These are phyloP conservation scores for Auricularia cornea DNA, from an alignment of 768 basidiomycete genomes.

Conservation along the genomic window DNA sequence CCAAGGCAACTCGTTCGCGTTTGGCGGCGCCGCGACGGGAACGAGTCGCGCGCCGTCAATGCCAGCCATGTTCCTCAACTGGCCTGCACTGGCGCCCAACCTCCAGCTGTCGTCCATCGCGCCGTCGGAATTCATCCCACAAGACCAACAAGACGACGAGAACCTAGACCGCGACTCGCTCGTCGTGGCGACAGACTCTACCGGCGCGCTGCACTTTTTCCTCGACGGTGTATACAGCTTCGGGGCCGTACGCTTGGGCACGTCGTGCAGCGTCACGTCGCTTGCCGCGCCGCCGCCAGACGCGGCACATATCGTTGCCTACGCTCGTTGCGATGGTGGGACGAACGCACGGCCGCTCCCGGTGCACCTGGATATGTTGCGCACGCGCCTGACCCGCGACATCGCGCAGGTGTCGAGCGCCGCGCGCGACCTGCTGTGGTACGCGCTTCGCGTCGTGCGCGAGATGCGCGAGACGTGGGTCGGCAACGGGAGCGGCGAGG, in stretches of 20 bases:
- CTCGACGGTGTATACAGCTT: conserved; percentile 72
- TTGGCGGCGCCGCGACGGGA: conserved; percentile 6
- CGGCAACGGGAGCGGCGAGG: conserved; percentile 49
- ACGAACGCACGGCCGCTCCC: conserved; percentile 17
- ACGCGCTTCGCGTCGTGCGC: conserved; percentile 56
- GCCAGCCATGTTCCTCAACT: conserved; percentile 54
- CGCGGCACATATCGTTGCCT: conserved; percentile 34
- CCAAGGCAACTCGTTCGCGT: background rate
- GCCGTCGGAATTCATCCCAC: conserved; percentile 21
- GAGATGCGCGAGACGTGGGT: conserved; percentile 71
- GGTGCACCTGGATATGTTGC: conserved; percentile 51
- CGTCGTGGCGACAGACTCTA: conserved; percentile 49
- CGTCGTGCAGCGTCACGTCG: conserved; percentile 17
- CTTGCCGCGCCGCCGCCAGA: conserved; percentile 40
- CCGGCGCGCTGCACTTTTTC: conserved; percentile 53
- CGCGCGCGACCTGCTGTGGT: conserved; percentile 63
- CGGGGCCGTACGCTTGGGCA: conserved; percentile 41
- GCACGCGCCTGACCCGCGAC: conserved; percentile 49
- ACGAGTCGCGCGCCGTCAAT: conserved; percentile 33
- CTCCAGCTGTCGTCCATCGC: conserved; percentile 53
- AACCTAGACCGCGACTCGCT: conserved; percentile 51
- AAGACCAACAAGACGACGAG: conserved; percentile 31
- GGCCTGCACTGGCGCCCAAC: conserved; percentile 59
- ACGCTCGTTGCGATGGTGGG: conserved; percentile 30
- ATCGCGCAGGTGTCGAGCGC: conserved; percentile 63